Conservation (phyloP, 306 rosid genomes). For the Corylus avellana region DNA sequence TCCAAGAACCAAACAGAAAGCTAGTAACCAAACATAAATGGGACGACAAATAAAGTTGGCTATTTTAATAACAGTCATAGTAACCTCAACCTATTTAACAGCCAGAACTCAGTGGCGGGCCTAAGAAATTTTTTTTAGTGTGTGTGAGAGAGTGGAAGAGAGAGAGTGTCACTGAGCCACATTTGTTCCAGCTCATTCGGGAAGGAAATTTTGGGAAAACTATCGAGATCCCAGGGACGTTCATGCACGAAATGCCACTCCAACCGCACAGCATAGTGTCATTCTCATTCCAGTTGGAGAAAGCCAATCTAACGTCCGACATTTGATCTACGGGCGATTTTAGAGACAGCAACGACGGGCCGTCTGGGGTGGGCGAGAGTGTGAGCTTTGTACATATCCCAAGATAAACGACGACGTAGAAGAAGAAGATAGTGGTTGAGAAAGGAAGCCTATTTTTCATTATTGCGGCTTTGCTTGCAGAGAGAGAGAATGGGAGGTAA, state of each 20-base stretch:
- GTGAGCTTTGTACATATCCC: neutral
- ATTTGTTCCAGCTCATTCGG: too few species aligned
- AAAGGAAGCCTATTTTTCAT: conserved; percentile 3
- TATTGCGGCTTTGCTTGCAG: too few species aligned
- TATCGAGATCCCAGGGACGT: conserved; percentile 42
- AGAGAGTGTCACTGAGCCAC: too few species aligned
- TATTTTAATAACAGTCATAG: too few species aligned
- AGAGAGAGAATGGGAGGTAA: neutral
- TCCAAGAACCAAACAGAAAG: conserved; percentile 4
- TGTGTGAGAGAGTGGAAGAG: too few species aligned
- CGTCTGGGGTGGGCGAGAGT: conserved; percentile 71
- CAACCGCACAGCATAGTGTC: conserved; percentile 74
- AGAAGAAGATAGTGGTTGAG: neutral
- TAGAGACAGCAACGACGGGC: conserved; percentile 84
- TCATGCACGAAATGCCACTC: conserved; percentile 82
- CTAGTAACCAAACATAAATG: neutral
- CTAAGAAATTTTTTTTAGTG: too few species aligned
- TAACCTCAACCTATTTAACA: too few species aligned
- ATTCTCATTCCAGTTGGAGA: conserved; percentile 77
- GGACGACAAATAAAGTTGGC: too few species aligned
- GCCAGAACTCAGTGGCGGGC: too few species aligned
- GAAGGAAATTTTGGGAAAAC: too few species aligned
- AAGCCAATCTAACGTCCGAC: conserved; percentile 30
- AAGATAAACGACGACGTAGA: conserved; percentile 15
- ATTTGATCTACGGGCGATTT: conserved; percentile 77